Base-by-base conservation (phyloP, 78 protist genomes). In the Dictyostelium purpureum region DNA sequence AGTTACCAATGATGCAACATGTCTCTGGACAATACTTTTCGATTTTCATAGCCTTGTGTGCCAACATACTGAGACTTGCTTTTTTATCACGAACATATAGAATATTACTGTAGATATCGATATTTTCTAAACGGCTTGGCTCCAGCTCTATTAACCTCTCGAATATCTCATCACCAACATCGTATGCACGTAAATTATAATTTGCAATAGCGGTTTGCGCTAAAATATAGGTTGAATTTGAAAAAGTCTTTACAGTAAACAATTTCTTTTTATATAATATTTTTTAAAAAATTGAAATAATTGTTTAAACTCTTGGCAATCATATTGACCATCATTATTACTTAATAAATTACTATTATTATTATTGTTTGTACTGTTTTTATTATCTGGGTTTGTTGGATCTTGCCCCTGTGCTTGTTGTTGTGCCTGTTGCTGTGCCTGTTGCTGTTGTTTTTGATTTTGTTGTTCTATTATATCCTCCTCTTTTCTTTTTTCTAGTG, bases 21-120 rank as follows among this genome's bases (percentile, higher is more conserved):
- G 99, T 95, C 75, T 97, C 99, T 6, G 99, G 98, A 18, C 98
- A 77, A 94, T 96, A 98, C 51, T 87, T 94, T 28, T 96, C 97
- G 24, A 81, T 94, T 10, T 57, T 59, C 57, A 33, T 37, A 0
- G 79, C 94, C 9, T 49, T 37, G 21, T 96, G 96, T 3, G 99
- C 98, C 43, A 97, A 54, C 63, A 56, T 45, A 37, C 85, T 52
- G 45, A 97, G 37, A 21, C 38, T 47, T 0, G 94, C 90, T 38
- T 38, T 65, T 9, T 90, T 87, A 35, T 87, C 94, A n/a, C 90
- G 51, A n/a, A 98, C 99, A 45, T 95, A 98, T 18, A 98, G 96
- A 42, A 97, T 97, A 87, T 97, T 97, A n/a, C 97, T 94, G 79
- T 95, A 97, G 26, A 70, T 77, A 96, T 98, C 99, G 38, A 97